Evolutionary conservation across 2,329 filamentous ascomycete genomes (phyloP), one percentile per base, ranked within the genome.

Genomic region (Seiridium cupressi): DNA sequence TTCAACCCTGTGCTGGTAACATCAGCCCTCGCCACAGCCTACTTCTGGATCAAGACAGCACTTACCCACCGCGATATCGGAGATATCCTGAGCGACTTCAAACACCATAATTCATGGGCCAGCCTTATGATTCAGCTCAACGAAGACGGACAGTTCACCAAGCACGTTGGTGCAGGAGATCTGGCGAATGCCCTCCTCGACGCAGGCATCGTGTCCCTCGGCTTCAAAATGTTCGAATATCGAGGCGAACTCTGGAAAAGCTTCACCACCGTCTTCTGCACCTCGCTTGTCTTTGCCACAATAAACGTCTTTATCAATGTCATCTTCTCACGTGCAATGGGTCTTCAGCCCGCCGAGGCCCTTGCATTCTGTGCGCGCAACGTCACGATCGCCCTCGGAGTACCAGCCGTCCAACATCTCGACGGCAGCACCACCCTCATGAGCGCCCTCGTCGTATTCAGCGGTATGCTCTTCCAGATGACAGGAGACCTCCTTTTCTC

Each of bases 201-300:
- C 36, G 70, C 71, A 4, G 72, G 72, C 8, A 72, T 73, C 36
- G 65, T 69, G 32, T 70, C 66, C 42, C 61, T 73, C 60, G 70
- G 71, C 0, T 67, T 73, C 61, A 73, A 73, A 62, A 72, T 73
- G 68, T 73, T 70, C 61, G 71, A 73, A 56, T 69, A 72, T 59
- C 68, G 72, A 26, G 61, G 61, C n/a, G 71, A 72, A 49, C 62
- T 73, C 5, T 70, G 68, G 65, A 59, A 62, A 4, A 68, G 66
- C 53, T 57, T 69, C 40, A 59, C 59, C 32, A 68, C 70, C 7
- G 67, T 73, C 4, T 60, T 70, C 3, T 62, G 62, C 18, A 70
- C 70, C 2, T 73, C 68, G 51, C 58, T 66, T 2, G 31, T 64
- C 3, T 62, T 69, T 2, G 66, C 72, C 4, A 58, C 60, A 3